phyloP scores from a whole-genome alignment of 441 rosid genomes.

The Erodium texanum region DNA sequence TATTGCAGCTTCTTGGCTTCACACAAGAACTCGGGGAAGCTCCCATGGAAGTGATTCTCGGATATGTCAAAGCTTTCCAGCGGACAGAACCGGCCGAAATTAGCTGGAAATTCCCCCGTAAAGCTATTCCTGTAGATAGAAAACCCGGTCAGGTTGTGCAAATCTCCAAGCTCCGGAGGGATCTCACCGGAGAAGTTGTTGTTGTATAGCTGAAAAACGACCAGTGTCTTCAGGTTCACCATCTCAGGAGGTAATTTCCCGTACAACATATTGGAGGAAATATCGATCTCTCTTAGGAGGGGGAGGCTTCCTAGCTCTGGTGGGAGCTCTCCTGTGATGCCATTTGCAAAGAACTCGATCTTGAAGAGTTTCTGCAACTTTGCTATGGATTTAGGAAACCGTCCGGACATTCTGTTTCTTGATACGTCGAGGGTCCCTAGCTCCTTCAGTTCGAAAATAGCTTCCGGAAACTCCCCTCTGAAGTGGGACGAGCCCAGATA shows the following conservation, averaged over 20 bases:
- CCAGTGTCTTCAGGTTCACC: constrained; percentile 41
- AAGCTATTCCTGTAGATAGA: constrained; percentile 63
- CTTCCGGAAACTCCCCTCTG: constrained; percentile 56
- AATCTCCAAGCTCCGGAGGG: constrained; percentile 59
- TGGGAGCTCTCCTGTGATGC: constrained; percentile 55
- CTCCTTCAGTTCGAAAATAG: constrained; percentile 36
- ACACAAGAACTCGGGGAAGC: constrained; percentile 65
- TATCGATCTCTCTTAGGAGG: constrained; percentile 46
- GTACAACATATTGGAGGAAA: constrained; percentile 42
- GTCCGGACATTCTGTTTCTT: constrained; percentile 43
- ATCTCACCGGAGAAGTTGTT: constrained; percentile 48
- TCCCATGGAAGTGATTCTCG: constrained; percentile 64
- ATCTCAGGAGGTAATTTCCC: constrained; percentile 52
- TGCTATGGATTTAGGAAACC: constrained; percentile 37
- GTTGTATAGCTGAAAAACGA: constrained; percentile 41
- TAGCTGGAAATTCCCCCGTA: constrained; percentile 56
- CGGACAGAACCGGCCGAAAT: constrained; percentile 57
- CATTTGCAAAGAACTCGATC: constrained; percentile 52
- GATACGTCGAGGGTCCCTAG: constrained; percentile 52
- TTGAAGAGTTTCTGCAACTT: constrained; percentile 43
- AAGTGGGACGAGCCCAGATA: constrained; percentile 34
- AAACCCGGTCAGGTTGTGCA: constrained; percentile 39
- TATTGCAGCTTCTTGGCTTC: constrained; percentile 28
- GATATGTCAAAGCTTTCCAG: constrained; percentile 62
- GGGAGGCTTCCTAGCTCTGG: constrained; percentile 45